Evolutionary conservation across 306 rosid genomes (phyloP), one percentile per base, ranked within the genome.

Genomic region (Lathyrus sativus): DNA sequence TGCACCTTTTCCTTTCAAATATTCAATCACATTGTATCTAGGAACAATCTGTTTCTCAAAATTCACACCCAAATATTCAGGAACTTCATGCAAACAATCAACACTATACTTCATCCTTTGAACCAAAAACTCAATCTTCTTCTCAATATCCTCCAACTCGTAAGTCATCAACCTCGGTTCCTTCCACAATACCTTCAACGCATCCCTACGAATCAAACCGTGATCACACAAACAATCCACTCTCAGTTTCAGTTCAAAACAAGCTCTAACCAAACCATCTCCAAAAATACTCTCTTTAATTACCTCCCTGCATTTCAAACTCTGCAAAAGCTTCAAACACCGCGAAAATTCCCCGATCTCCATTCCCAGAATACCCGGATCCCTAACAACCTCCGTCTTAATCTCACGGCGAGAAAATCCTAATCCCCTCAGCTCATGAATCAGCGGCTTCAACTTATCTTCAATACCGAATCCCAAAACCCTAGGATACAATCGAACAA

Each of bases 1-100:
- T 18, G 91, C 91, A 15, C 88, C 89, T 62, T 71, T 85, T 59
- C 85, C 89, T 67, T 73, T 83, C 85, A 92, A 79, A 77, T 88
- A 84, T 78, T 88, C 87, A 2, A 92, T 84, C 75, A 89, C 91
- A 72, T 68, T 80, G 77, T 78, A 80, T 58, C 96, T 75, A 58
- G 91, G 87, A 81, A 90, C 81, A 76, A 88, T 85, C 88, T 93
- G 97, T 74, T 93, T 93, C 43, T 90, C 90, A 29, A 88, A 86
- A 78, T 83, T 90, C 53, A 90, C 88, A 39, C 96, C 91, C 78
- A 93, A 62, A 80, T 80, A 93, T 67, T 90, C 86, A 0, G 96
- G 91, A 81, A 79, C 91, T 10, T 90, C 96, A 54, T 78, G 79
- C 85, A 90, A 82, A 64, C 84, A 83, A 44, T 78, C 86, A 46